These are phyloP conservation scores for Juglanconis sp. DNA, from an alignment of 2,329 filamentous ascomycete species.

Conservation along the genomic window DNA sequence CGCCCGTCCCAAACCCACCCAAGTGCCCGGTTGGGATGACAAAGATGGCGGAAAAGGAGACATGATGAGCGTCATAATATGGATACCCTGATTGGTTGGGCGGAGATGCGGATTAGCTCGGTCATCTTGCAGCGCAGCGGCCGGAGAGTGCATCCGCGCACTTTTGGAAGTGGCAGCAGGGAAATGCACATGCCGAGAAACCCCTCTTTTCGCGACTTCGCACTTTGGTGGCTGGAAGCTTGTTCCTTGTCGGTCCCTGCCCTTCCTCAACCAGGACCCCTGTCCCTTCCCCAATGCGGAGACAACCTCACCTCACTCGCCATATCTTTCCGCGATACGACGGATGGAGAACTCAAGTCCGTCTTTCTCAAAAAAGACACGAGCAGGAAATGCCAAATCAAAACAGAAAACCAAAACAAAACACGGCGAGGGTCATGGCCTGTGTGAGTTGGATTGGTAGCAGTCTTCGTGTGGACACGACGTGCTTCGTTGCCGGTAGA, in stretches of 20 bases:
- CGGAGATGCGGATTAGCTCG: not conserved
- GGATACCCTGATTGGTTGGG: too few species aligned
- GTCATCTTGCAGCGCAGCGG: too few species aligned
- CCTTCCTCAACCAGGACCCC: not conserved
- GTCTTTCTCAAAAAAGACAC: not conserved
- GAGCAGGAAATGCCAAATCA: too few species aligned
- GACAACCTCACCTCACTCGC: not conserved
- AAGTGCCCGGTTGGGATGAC: too few species aligned
- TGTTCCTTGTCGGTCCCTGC: not conserved
- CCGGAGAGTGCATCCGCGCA: too few species aligned
- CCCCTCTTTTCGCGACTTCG: constrained; percentile 2
- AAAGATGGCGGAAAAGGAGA: too few species aligned
- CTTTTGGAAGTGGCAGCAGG: not conserved
- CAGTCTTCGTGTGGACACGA: not conserved
- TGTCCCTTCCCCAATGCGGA: constrained; percentile 1
- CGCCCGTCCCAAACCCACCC: too few species aligned
- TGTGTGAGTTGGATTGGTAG: too few species aligned
- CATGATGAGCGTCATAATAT: too few species aligned
- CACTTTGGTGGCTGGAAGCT: not conserved
- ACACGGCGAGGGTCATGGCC: not conserved
- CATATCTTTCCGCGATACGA: not conserved
- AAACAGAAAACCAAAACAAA: too few species aligned
- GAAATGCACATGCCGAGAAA: constrained; percentile 4
- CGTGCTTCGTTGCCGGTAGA: not conserved
- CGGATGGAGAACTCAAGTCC: not conserved